Evolutionary conservation across 1,284 basidiomycete species (phyloP), one percentile per base, ranked within the genome.

Genomic region (Trichosporon faecale): DNA sequence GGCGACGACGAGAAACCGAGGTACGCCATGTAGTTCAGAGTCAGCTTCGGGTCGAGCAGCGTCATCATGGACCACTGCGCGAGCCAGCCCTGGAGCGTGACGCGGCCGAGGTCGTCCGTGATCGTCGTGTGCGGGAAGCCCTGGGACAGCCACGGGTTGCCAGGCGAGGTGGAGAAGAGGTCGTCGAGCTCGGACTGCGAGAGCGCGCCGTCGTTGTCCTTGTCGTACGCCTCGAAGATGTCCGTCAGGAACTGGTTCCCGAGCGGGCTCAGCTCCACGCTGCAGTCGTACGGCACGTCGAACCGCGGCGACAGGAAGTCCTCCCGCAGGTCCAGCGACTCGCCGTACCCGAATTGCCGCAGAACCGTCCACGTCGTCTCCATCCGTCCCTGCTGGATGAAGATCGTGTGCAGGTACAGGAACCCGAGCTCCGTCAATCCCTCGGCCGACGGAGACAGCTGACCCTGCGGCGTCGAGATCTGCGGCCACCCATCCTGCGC

Each of bases 11-110:
- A 82, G 70, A 84, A 84, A 25, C 82, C 80, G 35, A 84, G 78
- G 72, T 98, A 97, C 18, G 95, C 95, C n/a, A 99, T 90, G 82
- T 98, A 98, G 27, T 94, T 91, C 25, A 99, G 86, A 0, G 96
- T 97, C 25, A 91, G 92, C 79, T 90, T 91, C 77, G 95, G 91
- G 78, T 98, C 93, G 18, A 99, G 87, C 2, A 99, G 86, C 0
- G 96, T 99, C 0, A 95, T 97, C 95, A 98, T 98, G 80, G 94
- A 97, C 96, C 96, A 99, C 81, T 98, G 95, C 27, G 96, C 96
- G 18, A 99, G 86, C 96, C 96, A 99, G 7, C 94, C 94, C 84
- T 98, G 96, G 65, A 99, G 84, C 18, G 96, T 98, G 16, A 98
- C 93, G 11, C 92, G 89, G 9, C 94, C 95, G 55, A 89, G 86